Evolutionary conservation across 164 flowering plant species (phyloP).

Genomic region (Piper betle): DNA sequence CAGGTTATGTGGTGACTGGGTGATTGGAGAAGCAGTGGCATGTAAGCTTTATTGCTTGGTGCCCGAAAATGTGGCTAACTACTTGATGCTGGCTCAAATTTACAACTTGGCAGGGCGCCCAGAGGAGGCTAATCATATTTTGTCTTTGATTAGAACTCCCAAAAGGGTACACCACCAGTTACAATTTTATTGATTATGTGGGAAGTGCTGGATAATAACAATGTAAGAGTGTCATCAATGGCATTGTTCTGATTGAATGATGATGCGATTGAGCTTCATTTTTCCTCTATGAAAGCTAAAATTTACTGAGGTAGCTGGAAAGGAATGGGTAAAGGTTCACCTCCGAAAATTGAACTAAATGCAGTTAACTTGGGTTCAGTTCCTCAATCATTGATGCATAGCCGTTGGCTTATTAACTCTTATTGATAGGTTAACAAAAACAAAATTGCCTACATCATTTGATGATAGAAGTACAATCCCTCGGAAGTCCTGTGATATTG

Average conservation of each 20-base stretch:
- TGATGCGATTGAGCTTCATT: no score
- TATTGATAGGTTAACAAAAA: no score
- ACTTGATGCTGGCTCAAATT: conserved; percentile 9
- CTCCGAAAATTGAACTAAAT: no score
- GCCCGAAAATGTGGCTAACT: conserved; percentile 8
- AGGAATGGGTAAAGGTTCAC: no score
- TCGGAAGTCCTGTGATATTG: no score
- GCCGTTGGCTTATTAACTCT: no score
- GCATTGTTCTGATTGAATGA: neutral
- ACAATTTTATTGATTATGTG: conserved; percentile 2
- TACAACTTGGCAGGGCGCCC: conserved; percentile 2
- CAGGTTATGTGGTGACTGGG: conserved; percentile 5
- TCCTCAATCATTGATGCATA: no score
- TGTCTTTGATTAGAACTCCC: conserved; percentile 5
- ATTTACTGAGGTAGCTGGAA: no score
- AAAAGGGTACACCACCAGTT: conserved; percentile 3
- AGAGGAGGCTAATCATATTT: conserved; percentile 7
- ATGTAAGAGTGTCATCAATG: neutral
- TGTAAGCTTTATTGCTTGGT: conserved; percentile 4
- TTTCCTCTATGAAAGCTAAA: no score
- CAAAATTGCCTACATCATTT: no score
- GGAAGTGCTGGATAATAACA: neutral
- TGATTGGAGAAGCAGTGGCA: conserved; percentile 8
- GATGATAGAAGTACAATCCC: no score
- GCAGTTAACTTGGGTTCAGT: no score